Evolutionary conservation across 129 eudicot genomes (phyloP), one percentile per base, ranked within the genome.

Genomic region (Artemisia tridentata): DNA sequence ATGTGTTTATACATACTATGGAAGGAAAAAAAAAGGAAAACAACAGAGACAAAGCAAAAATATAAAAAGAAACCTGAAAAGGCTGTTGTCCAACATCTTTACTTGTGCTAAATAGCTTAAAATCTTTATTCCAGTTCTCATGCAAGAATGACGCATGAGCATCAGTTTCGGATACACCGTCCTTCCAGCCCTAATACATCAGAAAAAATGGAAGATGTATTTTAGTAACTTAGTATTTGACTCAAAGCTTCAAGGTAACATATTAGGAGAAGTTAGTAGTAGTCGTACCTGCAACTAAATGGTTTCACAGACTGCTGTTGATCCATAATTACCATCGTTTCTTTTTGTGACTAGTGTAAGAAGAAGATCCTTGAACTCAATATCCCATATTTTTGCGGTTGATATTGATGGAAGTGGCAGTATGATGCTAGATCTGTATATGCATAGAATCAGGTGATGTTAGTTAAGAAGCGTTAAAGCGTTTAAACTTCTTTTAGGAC

Each of bases 101-200:
- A 49, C 95, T 84, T 70, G 86, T 84, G 71, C 86, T 78, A 63
- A 92, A 92, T 52, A 92, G 91, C 27, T 82, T 83, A 68, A 89
- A 80, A 79, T 92, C 98, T 81, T 81, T 84, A 86, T 92, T 92
- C 96, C 98, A 92, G 77, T 89, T 89, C 75, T 89, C 98, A 74
- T 92, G 96, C 82, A 92, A 85, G 75, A 88, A 89, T 51, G 98
- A 92, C 21, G 96, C 98, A 85, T 92, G 96, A 12, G 95, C 98
- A 83, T 86, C 88, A 64, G 78, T 92, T 68, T 92, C 98, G 65
- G 89, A 84, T 27, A 92, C 61, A 64, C 98, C 98, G 71, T 89
- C 89, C 75, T 92, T 96, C 98, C 98, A 92, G 73, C 88, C 98
- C 98, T 92, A 23, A 41, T 45, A 54, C 16, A 70, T 77, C 20